phyloP scores from a whole-genome alignment of 23 red algal genomes.

The Gracilaria vermiculophylla region DNA sequence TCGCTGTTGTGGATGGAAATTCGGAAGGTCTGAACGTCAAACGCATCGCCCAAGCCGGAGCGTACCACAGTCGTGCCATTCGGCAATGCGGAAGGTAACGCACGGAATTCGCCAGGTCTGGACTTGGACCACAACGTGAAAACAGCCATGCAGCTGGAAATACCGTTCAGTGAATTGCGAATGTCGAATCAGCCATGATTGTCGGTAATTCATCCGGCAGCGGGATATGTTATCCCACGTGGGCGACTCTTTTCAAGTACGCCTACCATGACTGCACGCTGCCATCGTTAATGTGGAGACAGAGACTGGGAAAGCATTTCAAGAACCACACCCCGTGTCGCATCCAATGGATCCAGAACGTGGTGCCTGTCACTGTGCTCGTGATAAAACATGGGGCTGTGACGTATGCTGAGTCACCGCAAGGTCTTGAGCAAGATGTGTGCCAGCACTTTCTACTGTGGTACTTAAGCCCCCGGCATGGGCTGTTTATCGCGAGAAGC shows the following conservation, averaged over 20 bases:
- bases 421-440: not conserved
- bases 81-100: too few species aligned
- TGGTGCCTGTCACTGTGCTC: constrained; percentile 46
- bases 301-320: constrained; percentile 43
- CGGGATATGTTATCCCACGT: constrained; percentile 36
- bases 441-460: constrained; percentile 18
- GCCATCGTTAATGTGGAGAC: constrained; percentile 34
- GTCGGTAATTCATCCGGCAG: constrained; percentile 65
- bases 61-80: too few species aligned
- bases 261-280: constrained; percentile 53
- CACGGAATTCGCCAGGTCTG: too few species aligned
- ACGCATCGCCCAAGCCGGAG: too few species aligned
- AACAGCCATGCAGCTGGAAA: too few species aligned
- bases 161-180: too few species aligned
- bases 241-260: constrained; percentile 14
- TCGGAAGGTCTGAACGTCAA: too few species aligned
- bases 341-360: constrained; percentile 31
- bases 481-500: constrained; percentile 38
- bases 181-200: too few species aligned
- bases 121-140: too few species aligned
- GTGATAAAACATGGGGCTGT: not conserved
- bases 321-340: constrained; percentile 22
- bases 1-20: too few species aligned
- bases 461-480: constrained; percentile 29
- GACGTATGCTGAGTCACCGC: constrained; percentile 21